phyloP scores from a whole-genome alignment of 2,329 filamentous ascomycete genomes.

The Dactylellina parvicollis region DNA sequence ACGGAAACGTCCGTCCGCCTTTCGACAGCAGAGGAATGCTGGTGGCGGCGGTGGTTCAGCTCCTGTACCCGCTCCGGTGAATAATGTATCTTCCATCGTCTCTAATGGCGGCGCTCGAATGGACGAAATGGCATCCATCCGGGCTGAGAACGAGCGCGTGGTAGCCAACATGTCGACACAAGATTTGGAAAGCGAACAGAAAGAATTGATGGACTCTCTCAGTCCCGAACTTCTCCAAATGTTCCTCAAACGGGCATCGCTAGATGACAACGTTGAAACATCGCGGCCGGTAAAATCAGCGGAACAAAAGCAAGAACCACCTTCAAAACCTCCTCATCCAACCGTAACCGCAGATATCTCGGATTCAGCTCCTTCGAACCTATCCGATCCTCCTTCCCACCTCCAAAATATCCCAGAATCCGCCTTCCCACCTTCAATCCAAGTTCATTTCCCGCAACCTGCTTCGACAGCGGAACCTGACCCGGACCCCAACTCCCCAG shows the following conservation, averaged over 20 bases:
- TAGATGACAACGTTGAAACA: slow-evolving; percentile 69
- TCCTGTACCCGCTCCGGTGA: slow-evolving; percentile 53
- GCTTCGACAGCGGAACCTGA: slow-evolving; percentile 68
- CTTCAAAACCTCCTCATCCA: background rate
- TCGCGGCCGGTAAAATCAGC: slow-evolving; percentile 22
- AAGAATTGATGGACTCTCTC: slow-evolving; percentile 81
- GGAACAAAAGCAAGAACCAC: slow-evolving; percentile 7
- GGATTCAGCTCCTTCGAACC: slow-evolving; percentile 63
- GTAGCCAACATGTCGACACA: slow-evolving; percentile 80
- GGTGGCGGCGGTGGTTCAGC: slow-evolving; percentile 57
- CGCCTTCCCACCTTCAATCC: slow-evolving; percentile 58
- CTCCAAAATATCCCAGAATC: slow-evolving; percentile 54
- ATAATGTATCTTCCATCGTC: too few relatives aligned
- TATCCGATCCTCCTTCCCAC: slow-evolving; percentile 59
- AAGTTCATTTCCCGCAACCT: slow-evolving; percentile 71
- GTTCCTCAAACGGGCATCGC: slow-evolving; percentile 78
- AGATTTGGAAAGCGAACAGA: slow-evolving; percentile 82
- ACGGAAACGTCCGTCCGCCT: slow-evolving; percentile 76
- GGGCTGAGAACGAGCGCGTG: slow-evolving; percentile 79
- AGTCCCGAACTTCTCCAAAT: slow-evolving; percentile 79
- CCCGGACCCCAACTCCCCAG: slow-evolving; percentile 82
- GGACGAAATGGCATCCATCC: slow-evolving; percentile 77
- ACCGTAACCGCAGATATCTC: background rate
- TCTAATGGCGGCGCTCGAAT: slow-evolving; percentile 60
- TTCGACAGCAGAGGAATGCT: slow-evolving; percentile 69